Evolutionary conservation across 306 rosid species (phyloP).

Genomic region (Begonia peltatifolia): DNA sequence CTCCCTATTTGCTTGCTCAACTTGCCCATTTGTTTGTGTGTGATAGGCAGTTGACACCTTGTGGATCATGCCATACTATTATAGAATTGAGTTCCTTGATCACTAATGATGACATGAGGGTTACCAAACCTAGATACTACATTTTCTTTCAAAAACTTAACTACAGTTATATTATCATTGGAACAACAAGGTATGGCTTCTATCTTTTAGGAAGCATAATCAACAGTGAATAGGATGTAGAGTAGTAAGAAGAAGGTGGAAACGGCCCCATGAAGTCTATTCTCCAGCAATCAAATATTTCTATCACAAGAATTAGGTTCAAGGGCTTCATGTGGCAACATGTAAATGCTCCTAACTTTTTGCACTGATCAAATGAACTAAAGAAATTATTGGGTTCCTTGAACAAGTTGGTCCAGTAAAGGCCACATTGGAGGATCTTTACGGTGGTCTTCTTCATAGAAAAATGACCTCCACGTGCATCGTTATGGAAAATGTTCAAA

Average conservation of each 20-base stretch:
- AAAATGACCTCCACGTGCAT: too few species aligned
- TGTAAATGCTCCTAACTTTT: background rate
- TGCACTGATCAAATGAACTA: too few species aligned
- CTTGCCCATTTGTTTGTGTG: background rate
- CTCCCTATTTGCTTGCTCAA: background rate
- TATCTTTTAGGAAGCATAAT: background rate
- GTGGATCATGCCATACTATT: too few species aligned
- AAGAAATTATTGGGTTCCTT: too few species aligned
- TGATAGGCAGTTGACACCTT: background rate
- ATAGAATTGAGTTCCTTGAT: background rate
- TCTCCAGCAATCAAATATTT: too few species aligned
- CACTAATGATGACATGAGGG: background rate
- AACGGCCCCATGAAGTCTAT: too few species aligned
- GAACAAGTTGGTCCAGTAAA: too few species aligned
- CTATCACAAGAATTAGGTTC: too few species aligned
- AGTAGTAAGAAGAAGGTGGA: background rate
- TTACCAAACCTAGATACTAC: background rate
- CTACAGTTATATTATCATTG: background rate
- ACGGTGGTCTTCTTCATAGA: too few species aligned
- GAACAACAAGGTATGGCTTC: background rate
- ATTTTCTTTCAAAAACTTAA: background rate
- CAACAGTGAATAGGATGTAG: background rate
- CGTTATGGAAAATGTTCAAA: too few species aligned
- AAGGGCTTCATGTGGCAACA: background rate
- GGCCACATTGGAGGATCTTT: too few species aligned